These are phyloP conservation scores for Xylariaceae sp. DNA, from an alignment of 2,329 filamentous ascomycete species.

Conservation along the genomic window DNA sequence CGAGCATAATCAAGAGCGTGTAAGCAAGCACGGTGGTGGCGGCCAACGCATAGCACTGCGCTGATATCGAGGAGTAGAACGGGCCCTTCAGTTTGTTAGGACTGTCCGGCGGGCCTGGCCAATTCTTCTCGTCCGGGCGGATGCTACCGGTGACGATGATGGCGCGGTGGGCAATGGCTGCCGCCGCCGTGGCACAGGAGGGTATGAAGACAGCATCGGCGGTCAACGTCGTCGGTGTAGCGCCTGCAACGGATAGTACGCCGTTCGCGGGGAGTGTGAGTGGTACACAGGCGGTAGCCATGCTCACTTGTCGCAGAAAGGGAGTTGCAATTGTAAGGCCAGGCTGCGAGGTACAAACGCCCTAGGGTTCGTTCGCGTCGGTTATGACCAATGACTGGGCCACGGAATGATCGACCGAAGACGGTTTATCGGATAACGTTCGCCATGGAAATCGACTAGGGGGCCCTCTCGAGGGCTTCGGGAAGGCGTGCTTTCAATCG, in stretches of 20 bases:
- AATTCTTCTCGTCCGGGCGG: slow-evolving; percentile 35
- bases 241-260: slow-evolving; percentile 45
- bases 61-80: slow-evolving; percentile 90
- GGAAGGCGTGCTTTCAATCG: slow-evolving; percentile 12
- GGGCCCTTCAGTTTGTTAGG: slow-evolving; percentile 74
- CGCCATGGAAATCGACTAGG: slow-evolving; percentile 30
- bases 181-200: slow-evolving; percentile 42
- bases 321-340: slow-evolving; percentile 22
- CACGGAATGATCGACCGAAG: slow-evolving; percentile 17
- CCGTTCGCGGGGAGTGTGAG: slow-evolving; percentile 40
- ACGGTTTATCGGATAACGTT: slow-evolving; percentile 26
- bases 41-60: slow-evolving; percentile 87
- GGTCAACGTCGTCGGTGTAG: slow-evolving; percentile 53
- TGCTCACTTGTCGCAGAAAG: no score
- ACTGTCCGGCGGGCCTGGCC: slow-evolving; percentile 36
- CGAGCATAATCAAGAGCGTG: slow-evolving; percentile 86
- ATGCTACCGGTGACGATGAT: slow-evolving; percentile 39
- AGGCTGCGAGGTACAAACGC: slow-evolving; percentile 22
- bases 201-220: slow-evolving; percentile 56
- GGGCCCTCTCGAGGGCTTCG: slow-evolving; percentile 20
- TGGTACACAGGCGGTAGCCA: slow-evolving; percentile 34
- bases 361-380: slow-evolving; percentile 20
- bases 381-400: slow-evolving; percentile 25
- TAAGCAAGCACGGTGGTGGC: slow-evolving; percentile 88
- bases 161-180: slow-evolving; percentile 33